Conservation (phyloP, 805 yeast genomes). For the Suhomyces emberorum region DNA sequence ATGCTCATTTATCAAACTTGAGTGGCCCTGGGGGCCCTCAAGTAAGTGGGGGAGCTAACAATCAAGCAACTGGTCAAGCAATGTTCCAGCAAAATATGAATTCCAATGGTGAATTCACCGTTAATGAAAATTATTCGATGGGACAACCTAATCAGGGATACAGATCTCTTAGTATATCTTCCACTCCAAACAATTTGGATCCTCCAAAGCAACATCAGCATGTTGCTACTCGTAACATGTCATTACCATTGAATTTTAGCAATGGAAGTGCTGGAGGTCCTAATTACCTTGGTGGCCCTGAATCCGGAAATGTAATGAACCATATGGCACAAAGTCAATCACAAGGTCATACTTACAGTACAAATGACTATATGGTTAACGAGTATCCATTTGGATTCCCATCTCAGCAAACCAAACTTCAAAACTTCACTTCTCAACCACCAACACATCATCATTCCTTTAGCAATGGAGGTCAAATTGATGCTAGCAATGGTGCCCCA, state of each 20-base stretch:
- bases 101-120: constrained; percentile 28
- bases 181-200: constrained; percentile 4
- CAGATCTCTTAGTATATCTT: constrained; percentile 10
- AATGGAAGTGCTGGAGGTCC: constrained; percentile 1
- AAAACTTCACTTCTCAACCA: neutral
- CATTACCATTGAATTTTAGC: constrained; percentile 13
- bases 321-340: neutral
- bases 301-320: neutral
- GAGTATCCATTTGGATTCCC: constrained; percentile 12
- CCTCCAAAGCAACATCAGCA: neutral
- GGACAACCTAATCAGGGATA: constrained; percentile 1
- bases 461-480: constrained; percentile 2
- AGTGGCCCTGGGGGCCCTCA: constrained; percentile 1
- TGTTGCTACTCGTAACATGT: constrained; percentile 7
- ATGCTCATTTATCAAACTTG: constrained; percentile 1
- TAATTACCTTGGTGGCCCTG: neutral
- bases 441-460: constrained; percentile 3
- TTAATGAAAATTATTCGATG: neutral
- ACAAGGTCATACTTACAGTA: neutral
- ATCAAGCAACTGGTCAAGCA: neutral
- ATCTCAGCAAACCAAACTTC: neutral
- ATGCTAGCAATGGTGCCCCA: neutral
- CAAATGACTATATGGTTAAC: constrained; percentile 14
- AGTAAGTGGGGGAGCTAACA: neutral
- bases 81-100: constrained; percentile 21